Evolutionary conservation across 352 stramenopile genomes (phyloP), one percentile per base, ranked within the genome.

Genomic region (Globisporangium cederbergense): DNA sequence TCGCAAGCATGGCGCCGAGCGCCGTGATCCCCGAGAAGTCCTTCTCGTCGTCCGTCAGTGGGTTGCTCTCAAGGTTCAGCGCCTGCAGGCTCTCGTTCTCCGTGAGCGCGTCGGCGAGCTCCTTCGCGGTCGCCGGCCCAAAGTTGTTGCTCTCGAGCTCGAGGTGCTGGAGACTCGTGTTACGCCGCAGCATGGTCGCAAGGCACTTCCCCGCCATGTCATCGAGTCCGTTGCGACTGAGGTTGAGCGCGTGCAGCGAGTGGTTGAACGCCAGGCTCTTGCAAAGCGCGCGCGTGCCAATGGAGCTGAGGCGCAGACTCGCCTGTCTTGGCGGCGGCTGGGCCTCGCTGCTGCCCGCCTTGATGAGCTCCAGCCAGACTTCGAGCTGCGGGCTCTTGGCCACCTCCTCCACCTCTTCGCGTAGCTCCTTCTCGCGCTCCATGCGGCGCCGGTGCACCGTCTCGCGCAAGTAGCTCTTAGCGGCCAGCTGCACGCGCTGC

Each of bases 61-160:
- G 81, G 45, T 93, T 93, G 67, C 82, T 93, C 70, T 93, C 84
- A 22, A 93, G 69, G 47, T 75, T 91, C 49, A 93, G 58, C 20
- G 73, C 80, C 67, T 76, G 71, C 45, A 90, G 71, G 25, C 73
- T 78, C 43, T 76, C 72, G 69, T 91, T 93, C 11, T 62, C 51
- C 10, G 58, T 55, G 25, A 93, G 66, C 50, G 84, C 84, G 38
- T 87, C 79, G 4, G 82, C 81, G 45, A 93, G 47, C 16, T 83
- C 79, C 40, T 68, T 77, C 16, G 72, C 75, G 10, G 81, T 77
- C 49, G 69, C 16, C 2, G 84, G 75, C 3, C 84, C 84, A 13
- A 93, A 72, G 20, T 61, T 64, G 58, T 91, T 91, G 68, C 74
- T 79, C 40, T 93, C 84, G 22, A 91, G 74, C 53, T 93, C 84